Evolutionary conservation across 2,329 filamentous ascomycete genomes (phyloP), one percentile per base, ranked within the genome.

Genomic region (Bisporella sp.): DNA sequence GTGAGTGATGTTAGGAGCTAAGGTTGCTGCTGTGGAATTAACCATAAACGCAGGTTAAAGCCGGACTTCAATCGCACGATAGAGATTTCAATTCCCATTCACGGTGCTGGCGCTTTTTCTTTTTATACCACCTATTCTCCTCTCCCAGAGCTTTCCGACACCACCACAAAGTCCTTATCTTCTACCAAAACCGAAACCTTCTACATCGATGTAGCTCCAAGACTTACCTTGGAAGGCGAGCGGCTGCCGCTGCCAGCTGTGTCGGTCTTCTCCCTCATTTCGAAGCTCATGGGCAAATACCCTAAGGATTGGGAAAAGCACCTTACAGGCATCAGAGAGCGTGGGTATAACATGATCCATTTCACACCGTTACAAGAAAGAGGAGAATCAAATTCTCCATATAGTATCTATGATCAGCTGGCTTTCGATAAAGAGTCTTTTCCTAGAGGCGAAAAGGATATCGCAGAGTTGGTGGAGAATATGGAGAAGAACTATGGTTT

Each of bases 321-420:
- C 66, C 73, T 99, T 51, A 78, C 79, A 50, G 91, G 93, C 31
- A 96, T 99, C 66, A 87, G 88, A 66, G 82, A 87, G 62, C 80
- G 93, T 54, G 91, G 91, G 43, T 99, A 99, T 76, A 99, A 99
- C 71, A 96, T 97, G 90, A 83, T 99, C 53, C 93, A 99, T 69
- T 99, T 99, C 68, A 96, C 93, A 2, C 93, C 93, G 7, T 74
- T 99, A 58, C 93, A 95, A 76, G 77, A 86, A 52, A 84, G 93
- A 53, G 93, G 93, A 51, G 78, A 76, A 42, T 99, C 93, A 47
- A 96, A 99, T 66, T 99, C 93, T 1, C 93, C 93, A 0, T 99
- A 97, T 74, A 99, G 93, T 68, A 81, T 99, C 61, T 96, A 87
- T 66, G 88, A 99, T 63, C 95, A 99, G 71, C 76, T 95, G 28